Percentiles rank a stretch among this genome's conserved stretches.
phyloP scores from a whole-genome alignment of 306 rosid species.

The Crotalaria pallida region DNA sequence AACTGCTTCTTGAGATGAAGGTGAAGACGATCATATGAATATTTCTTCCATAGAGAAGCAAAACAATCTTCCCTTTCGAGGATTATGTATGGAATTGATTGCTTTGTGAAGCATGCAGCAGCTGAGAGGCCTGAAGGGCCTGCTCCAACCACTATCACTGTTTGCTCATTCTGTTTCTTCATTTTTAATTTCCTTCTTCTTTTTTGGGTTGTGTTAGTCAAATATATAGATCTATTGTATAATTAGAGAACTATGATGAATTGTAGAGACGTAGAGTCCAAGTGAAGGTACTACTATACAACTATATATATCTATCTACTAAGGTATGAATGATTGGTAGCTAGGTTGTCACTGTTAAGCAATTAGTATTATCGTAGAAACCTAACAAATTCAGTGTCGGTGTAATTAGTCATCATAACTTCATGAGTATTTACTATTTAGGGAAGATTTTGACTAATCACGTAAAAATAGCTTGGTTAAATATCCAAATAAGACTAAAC shows the following conservation, averaged over 20 bases:
- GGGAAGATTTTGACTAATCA: too few species aligned
- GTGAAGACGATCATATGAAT: conserved; percentile 68
- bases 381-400: too few species aligned
- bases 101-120: conserved; percentile 39
- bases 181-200: background rate
- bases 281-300: background rate
- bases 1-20: conserved; percentile 57
- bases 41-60: conserved; percentile 64
- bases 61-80: conserved; percentile 59
- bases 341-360: background rate
- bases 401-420: too few species aligned
- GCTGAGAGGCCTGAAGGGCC: conserved; percentile 64
- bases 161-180: conserved; percentile 19
- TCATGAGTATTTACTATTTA: too few species aligned
- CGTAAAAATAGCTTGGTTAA: too few species aligned
- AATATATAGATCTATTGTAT: background rate
- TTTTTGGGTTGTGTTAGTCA: background rate
- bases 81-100: conserved; percentile 39
- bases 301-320: background rate
- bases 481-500: too few species aligned
- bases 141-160: conserved; percentile 58
- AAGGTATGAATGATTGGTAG: background rate
- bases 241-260: background rate
- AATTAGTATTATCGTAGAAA: too few species aligned
- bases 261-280: background rate